Evolutionary conservation across 805 yeast species (phyloP), one percentile per base, ranked within the genome.

Genomic region (Nakazawaea wyomingensis): DNA sequence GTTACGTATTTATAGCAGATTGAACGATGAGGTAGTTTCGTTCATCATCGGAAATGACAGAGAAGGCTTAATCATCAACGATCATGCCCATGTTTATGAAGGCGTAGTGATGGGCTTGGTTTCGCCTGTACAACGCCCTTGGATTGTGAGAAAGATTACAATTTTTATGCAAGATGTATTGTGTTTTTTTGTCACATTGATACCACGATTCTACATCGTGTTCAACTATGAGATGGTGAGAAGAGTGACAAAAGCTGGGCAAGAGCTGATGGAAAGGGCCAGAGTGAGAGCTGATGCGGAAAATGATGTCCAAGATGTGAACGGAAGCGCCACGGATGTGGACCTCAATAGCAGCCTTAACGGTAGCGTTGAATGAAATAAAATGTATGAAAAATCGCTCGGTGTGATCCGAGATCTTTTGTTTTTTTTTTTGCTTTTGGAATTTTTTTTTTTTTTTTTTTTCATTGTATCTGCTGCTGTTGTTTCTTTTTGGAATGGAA

Each of bases 21-120:
- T 26, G 17, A 31, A 20, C 11, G 10, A 4, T 10, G 21, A 31
- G 17, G 13, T 39, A 11, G 20, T 39, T 3, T 14, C 17, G 17
- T 44, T 44, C 10, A 24, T 35, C 4, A 44, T 44, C 3, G 47
- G 47, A 11, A 44, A 44, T 33, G 34, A 44, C 29, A 24, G 47
- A 33, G 20, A 16, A 11, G 43, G 43, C 6, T 34, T 44, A 29
- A 28, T 21, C 27, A 17, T 41, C 3, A 20, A 20, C 4, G 37
- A 33, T 26, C 26, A 32, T 18, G 33, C 20, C 13, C 24, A 35
- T 14, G 7, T 14, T 5, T 31, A 39, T 39, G 22, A 24, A 18
- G 34, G 33, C 5, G 7, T 10, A 5, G 27, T 39, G 4, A 34
- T 17, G 26, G 19, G 26, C 10, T 7, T 37, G 10, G 40, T 37